phyloP scores from a whole-genome alignment of 78 protist species.

The Dictyostelium discoideum region DNA sequence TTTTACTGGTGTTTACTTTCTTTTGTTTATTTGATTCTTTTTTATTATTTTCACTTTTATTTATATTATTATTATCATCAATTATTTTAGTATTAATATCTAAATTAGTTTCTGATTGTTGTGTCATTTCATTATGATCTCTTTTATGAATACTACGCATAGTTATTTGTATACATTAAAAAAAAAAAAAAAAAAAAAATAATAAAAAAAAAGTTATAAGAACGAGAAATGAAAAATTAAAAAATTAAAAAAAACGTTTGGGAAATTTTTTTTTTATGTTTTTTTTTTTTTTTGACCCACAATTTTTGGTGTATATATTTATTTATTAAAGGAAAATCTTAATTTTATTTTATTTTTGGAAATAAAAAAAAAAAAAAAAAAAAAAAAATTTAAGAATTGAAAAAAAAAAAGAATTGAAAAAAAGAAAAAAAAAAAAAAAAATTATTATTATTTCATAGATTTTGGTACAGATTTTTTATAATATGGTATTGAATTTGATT shows the following conservation, averaged over 20 bases:
- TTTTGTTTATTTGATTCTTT: neutral
- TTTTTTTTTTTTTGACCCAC: too few relatives aligned
- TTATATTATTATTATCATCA: neutral
- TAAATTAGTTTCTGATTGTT: neutral
- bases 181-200: neutral
- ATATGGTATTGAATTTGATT: constrained; percentile 39
- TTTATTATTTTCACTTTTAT: neutral
- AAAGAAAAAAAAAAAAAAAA: neutral
- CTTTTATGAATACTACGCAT: neutral
- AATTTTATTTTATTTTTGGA: neutral
- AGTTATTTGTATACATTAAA: neutral
- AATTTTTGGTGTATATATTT: too few relatives aligned
- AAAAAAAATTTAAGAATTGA: neutral
- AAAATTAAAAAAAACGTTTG: neutral
- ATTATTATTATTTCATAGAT: neutral
- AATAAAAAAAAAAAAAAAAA: neutral
- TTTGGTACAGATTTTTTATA: constrained; percentile 38
- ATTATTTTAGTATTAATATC: neutral
- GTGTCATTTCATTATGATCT: constrained; percentile 27
- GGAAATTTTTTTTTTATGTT: too few relatives aligned
- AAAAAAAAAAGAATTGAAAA: neutral
- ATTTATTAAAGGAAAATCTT: neutral
- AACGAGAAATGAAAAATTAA: neutral
- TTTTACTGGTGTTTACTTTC: neutral
- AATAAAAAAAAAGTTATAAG: neutral